Percentiles rank a stretch among this genome's conserved stretches.
phyloP scores from a whole-genome alignment of 805 yeast genomes.

The Saitoella complicata region DNA sequence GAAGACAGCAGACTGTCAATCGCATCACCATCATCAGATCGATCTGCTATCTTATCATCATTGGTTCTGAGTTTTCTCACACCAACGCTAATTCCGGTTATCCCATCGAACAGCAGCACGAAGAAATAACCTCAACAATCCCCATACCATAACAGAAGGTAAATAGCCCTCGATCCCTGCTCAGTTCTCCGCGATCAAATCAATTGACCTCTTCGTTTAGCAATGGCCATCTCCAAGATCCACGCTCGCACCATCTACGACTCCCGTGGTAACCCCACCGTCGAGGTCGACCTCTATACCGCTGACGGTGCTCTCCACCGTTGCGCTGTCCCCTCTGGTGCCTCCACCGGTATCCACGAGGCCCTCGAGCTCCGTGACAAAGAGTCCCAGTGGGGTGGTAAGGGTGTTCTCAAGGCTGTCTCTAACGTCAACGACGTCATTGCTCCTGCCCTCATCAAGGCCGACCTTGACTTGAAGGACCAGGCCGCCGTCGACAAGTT shows the following conservation, averaged over 20 bases:
- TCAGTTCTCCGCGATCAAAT: too few species aligned
- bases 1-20: too few species aligned
- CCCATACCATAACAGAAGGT: too few species aligned
- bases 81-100: too few species aligned
- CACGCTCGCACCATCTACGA: constrained; percentile 96
- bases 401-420: constrained; percentile 94
- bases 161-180: too few species aligned
- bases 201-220: too few species aligned
- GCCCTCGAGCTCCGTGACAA: constrained; percentile 97
- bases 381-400: constrained; percentile 96
- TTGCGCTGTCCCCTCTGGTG: constrained; percentile 98
- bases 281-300: constrained; percentile 92
- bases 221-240: constrained; percentile 75
- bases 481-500: constrained; percentile 79
- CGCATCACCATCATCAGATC: too few species aligned
- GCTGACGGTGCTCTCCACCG: constrained; percentile 76
- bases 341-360: constrained; percentile 98
- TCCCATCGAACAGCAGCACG: too few species aligned
- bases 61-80: too few species aligned
- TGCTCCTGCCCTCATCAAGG: constrained; percentile 83
- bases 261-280: constrained; percentile 95
- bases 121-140: too few species aligned
- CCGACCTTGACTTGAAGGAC: constrained; percentile 67
- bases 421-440: constrained; percentile 86
- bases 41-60: too few species aligned